These are phyloP conservation scores for Dendrobium officinale DNA, from an alignment of 106 monocot species.

Conservation along the genomic window DNA sequence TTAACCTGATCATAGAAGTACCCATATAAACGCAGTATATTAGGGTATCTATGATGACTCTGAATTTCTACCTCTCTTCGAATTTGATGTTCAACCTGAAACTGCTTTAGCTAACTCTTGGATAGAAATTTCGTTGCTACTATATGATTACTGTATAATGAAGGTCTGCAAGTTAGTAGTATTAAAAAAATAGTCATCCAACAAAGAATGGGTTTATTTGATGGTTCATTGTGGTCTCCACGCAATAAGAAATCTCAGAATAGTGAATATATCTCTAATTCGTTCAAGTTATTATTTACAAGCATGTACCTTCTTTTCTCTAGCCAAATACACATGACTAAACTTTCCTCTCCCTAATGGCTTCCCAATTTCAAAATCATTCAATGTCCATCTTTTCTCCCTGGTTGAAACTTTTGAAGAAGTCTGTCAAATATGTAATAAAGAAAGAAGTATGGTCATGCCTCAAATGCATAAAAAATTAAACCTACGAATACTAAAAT, in stretches of 20 bases:
- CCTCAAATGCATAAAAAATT: not conserved
- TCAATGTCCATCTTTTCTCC: slow-evolving; percentile 84
- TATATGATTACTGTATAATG: slow-evolving; percentile 75
- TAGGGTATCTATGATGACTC: slow-evolving; percentile 82
- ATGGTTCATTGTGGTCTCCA: not conserved
- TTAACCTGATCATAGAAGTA: slow-evolving; percentile 98
- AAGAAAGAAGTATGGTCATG: not conserved
- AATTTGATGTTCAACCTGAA: slow-evolving; percentile 94
- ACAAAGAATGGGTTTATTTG: not conserved
- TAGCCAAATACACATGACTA: slow-evolving; percentile 93
- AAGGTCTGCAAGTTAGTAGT: not conserved
- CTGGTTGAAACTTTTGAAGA: slow-evolving; percentile 21
- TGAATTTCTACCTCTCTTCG: slow-evolving; percentile 97
- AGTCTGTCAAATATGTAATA: slow-evolving; percentile 17
- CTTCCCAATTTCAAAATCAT: slow-evolving; percentile 90
- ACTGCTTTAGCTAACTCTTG: slow-evolving; percentile 94
- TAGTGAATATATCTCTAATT: not conserved
- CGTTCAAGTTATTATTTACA: not conserved
- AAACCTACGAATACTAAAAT: too few relatives aligned
- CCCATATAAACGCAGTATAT: slow-evolving; percentile 92
- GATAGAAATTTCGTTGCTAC: slow-evolving; percentile 95
- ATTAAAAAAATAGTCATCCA: not conserved
- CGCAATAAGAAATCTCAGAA: not conserved
- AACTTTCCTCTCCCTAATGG: slow-evolving; percentile 97
- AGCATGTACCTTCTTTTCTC: slow-evolving; percentile 71